Base-by-base conservation (phyloP, 2,329 filamentous ascomycete species). In the Cercospora sesami region DNA sequence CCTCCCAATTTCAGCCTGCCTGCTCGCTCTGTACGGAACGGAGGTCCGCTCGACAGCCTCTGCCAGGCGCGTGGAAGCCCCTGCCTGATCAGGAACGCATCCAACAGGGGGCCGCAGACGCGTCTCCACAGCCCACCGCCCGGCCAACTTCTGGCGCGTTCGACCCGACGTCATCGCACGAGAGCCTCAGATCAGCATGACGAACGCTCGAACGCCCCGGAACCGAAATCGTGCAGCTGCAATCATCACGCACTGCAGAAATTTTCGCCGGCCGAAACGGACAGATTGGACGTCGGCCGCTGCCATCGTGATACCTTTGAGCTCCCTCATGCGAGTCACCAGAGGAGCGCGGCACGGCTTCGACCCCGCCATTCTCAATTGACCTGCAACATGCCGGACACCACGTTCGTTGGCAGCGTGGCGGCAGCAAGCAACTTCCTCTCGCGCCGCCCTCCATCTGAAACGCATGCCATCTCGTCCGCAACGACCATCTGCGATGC, bases 111-210 rank as follows among this genome's bases (percentile, higher is more conserved):
- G 16, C 26, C 26, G 6, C 23, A 31, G 16, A 16, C 30, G 26
- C 53, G 26, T 30, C 53, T 58, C 14, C 53, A 58, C 53, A 18
- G 53, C 2, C 30, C 53, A 14, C 53, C 53, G 53, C 28, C 53
- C 53, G 53, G 53, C 53, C 53, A 26, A 28, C 23, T 58, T 58
- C 53, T 33, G 53, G 14, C 53, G 53, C 48, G 14, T 33, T 51
- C 45, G 45, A 58, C 26, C 16, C 53, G 53, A 58, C 53, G 53
- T 58, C 53, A 58, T 58, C 53, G 53, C 53, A 31, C 53, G 53
- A 58, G 53, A 58, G 53, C 53, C 26, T 58, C 53, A 58, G 53
- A 58, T 58, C 53, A 58, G 53, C 53, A 58, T 58, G 53, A 58
- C 53, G 53, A 18, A 30, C 53, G 30, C 26, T 16, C 5, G 53